phyloP scores from a whole-genome alignment of 345 rosid genomes.

The Lagerstroemia speciosa region DNA sequence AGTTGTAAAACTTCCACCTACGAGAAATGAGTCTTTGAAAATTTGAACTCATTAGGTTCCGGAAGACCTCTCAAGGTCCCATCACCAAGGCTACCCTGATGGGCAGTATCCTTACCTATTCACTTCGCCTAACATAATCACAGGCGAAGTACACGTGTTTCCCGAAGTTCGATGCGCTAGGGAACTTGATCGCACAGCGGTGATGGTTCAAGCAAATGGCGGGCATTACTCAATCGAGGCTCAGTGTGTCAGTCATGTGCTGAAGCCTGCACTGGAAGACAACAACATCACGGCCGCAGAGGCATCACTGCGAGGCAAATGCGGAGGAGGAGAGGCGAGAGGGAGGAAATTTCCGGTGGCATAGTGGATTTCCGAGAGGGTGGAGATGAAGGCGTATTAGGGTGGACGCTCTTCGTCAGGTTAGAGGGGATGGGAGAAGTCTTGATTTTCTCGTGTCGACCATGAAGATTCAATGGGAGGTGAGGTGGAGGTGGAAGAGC shows the following conservation, averaged over 20 bases:
- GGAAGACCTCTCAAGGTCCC: too few relatives aligned
- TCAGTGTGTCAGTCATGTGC: slow-evolving; percentile 10
- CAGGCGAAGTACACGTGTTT: slow-evolving; percentile 55
- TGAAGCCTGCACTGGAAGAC: slow-evolving; percentile 28
- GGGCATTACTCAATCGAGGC: slow-evolving; percentile 14
- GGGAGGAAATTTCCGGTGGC: slow-evolving; percentile 37
- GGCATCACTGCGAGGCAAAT: slow-evolving; percentile 28
- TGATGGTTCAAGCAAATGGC: slow-evolving; percentile 31
- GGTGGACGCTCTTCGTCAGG: slow-evolving; percentile 9
- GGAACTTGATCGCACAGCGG: slow-evolving; percentile 28
- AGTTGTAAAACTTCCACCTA: too few relatives aligned
- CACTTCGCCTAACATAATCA: too few relatives aligned
- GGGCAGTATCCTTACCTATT: too few relatives aligned
- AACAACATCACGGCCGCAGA: slow-evolving; percentile 18
- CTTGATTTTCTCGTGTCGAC: slow-evolving; percentile 13
- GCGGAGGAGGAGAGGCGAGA: slow-evolving; percentile 19
- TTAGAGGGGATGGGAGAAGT: slow-evolving; percentile 18
- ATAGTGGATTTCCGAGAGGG: slow-evolving; percentile 27
- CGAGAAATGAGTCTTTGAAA: too few relatives aligned
- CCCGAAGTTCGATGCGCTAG: slow-evolving; percentile 32
- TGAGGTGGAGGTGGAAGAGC: slow-evolving; percentile 1
- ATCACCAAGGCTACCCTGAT: too few relatives aligned
- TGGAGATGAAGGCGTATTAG: slow-evolving; percentile 25
- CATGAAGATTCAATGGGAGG: background rate
- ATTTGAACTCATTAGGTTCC: too few relatives aligned